Evolutionary conservation across 176 grass and related monocot species (phyloP).

Genomic region (Cocos nucifera): DNA sequence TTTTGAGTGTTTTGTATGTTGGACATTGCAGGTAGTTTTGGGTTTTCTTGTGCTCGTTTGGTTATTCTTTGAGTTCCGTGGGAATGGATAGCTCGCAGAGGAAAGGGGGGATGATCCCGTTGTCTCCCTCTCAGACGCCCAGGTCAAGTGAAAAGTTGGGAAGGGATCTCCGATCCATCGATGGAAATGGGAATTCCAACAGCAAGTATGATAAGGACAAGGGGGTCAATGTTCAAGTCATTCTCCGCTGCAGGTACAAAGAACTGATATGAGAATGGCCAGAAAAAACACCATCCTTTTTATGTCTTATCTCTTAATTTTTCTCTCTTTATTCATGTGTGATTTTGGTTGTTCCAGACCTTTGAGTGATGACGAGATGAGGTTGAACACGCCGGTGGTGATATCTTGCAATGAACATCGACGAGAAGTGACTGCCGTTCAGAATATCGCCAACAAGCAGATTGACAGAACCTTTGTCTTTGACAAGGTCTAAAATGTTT

Average conservation of each 20-base stretch:
- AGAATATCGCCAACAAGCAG: slow-evolving; percentile 96
- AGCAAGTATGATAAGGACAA: slow-evolving; percentile 76
- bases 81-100: slow-evolving; percentile 48
- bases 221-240: slow-evolving; percentile 98
- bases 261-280: not conserved
- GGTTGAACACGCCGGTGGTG: slow-evolving; percentile 68
- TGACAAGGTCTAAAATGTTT: slow-evolving; percentile 58
- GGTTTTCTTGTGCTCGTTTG: too few relatives aligned
- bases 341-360: slow-evolving; percentile 43
- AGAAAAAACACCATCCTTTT: not conserved
- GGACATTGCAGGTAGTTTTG: too few relatives aligned
- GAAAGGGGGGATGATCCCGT: slow-evolving; percentile 45
- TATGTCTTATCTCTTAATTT: not conserved
- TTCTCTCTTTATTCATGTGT: not conserved
- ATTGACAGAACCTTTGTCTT: slow-evolving; percentile 87
- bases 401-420: slow-evolving; percentile 87
- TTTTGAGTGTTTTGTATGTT: too few relatives aligned
- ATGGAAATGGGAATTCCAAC: slow-evolving; percentile 47
- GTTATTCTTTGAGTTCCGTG: not conserved
- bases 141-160: slow-evolving; percentile 64
- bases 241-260: slow-evolving; percentile 86
- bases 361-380: slow-evolving; percentile 86
- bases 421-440: slow-evolving; percentile 73
- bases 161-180: slow-evolving; percentile 66
- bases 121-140: slow-evolving; percentile 55